Evolutionary conservation across 2,329 filamentous ascomycete species (phyloP), one percentile per base, ranked within the genome.

Genomic region (Paecilomyces variotii): DNA sequence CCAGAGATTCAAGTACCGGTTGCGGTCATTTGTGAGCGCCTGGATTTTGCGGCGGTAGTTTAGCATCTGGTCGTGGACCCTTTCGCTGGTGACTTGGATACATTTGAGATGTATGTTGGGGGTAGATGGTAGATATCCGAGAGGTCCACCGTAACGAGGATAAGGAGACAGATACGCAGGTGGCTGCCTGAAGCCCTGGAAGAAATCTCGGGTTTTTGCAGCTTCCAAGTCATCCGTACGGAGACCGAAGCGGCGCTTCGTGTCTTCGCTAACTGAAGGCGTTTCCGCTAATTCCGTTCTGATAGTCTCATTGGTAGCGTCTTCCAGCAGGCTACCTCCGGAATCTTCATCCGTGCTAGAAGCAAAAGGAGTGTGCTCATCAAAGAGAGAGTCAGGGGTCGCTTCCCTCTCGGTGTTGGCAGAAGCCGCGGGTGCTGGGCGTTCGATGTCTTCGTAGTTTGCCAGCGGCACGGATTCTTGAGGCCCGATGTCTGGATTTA

Each of bases 111-210:
- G 70, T 26, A 70, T 53, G 2, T 34, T 59, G 3, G 71, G 70
- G 9, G 69, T 59, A 4, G 72, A 74, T 30, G 68, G 68, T 52
- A 69, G 60, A 55, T 71, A 71, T 2, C 65, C 68, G 26, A 72
- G 55, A 9, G 60, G 60, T 1, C 68, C 67, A 12, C 63, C 62
- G 28, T 64, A 62, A 19, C 53, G 56, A 14, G 68, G 68, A 58
- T 74, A 74, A 6, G 72, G 72, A 0, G 71, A 74, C 4, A 67
- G 56, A 54, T 72, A 70, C 28, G 67, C 58, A 2, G 61, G 61
- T 35, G 62, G 55, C 28, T 63, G 56, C 11, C 57, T 45, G 10
- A 68, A 58, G 11, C 61, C 62, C 49, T 63, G 60, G 54, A 69
- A 57, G 24, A 63, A 58, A 55, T 72, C 68, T 25, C 67, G 66